Conservation (phyloP, 2,329 filamentous ascomycete species). For the Phaeosphaeria sp. region DNA sequence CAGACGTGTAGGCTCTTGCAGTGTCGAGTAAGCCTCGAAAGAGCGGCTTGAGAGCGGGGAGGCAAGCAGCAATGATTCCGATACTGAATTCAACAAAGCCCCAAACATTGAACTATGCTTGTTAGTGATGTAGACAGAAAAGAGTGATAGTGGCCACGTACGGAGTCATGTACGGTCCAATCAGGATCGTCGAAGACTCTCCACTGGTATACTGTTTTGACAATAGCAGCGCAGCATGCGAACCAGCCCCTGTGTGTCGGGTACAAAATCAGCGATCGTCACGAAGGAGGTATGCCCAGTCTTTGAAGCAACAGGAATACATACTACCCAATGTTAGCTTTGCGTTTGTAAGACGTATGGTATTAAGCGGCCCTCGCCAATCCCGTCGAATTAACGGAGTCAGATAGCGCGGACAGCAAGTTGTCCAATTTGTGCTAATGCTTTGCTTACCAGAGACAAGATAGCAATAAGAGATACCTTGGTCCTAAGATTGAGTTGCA, state of each 20-base stretch:
- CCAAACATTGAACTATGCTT: conserved; percentile 51
- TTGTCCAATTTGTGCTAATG: too few relatives aligned
- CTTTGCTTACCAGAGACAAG: conserved; percentile 49
- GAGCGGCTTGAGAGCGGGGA: conserved; percentile 50
- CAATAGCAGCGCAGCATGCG: conserved; percentile 52
- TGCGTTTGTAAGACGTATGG: too few relatives aligned
- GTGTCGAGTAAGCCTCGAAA: conserved; percentile 33
- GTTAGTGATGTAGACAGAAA: not conserved
- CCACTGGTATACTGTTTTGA: conserved; percentile 51
- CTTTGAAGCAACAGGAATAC: too few relatives aligned
- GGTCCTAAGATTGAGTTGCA: conserved; percentile 53
- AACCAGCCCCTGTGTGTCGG: too few relatives aligned
- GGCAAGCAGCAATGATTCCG: conserved; percentile 50
- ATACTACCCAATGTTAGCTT: too few relatives aligned
- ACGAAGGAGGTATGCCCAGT: too few relatives aligned
- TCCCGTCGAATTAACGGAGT: too few relatives aligned
- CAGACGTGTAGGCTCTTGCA: conserved; percentile 19
- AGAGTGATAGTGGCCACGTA: not conserved
- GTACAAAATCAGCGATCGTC: too few relatives aligned
- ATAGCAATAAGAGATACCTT: conserved; percentile 49
- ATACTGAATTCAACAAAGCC: conserved; percentile 55
- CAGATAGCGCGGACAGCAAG: too few relatives aligned
- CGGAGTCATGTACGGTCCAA: conserved; percentile 43
- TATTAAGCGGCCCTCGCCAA: too few relatives aligned
- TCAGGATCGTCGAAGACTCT: conserved; percentile 45